These are phyloP conservation scores for Exserohilum turcica DNA, from an alignment of 2,329 filamentous ascomycete genomes.

Conservation along the genomic window DNA sequence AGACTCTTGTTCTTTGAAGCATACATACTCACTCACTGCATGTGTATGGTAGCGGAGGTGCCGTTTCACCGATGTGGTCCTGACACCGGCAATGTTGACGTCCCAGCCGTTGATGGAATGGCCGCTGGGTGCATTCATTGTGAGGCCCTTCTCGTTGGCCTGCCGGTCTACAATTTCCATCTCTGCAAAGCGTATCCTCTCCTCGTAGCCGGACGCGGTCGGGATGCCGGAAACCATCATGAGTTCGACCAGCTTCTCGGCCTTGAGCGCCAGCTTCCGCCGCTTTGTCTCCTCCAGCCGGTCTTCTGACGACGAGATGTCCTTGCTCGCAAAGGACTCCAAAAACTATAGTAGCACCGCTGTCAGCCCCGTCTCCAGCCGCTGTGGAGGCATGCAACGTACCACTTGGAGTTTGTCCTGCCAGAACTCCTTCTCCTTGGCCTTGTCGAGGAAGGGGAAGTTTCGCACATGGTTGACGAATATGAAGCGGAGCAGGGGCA, in stretches of 20 bases:
- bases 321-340: conserved; percentile 95
- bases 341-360: conserved; percentile 68
- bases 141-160: conserved; percentile 86
- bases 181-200: conserved; percentile 94
- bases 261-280: conserved; percentile 87
- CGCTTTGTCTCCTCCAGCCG: conserved; percentile 95
- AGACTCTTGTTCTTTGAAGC: background rate
- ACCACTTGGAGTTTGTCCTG: conserved; percentile 96
- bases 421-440: conserved; percentile 98
- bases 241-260: conserved; percentile 91
- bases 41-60: conserved; percentile 90
- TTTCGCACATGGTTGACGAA: conserved; percentile 98
- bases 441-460: conserved; percentile 96
- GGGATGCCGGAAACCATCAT: conserved; percentile 99
- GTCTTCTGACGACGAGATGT: conserved; percentile 96
- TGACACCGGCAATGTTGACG: conserved; percentile 89
- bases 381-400: conserved; percentile 49
- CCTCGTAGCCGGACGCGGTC: conserved; percentile 95
- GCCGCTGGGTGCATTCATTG: conserved; percentile 86
- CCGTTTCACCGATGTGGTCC: conserved; percentile 78
- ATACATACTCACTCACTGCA: conserved; percentile 64
- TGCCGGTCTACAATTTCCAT: conserved; percentile 94
- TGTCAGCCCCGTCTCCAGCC: conserved; percentile 23
- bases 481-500: conserved; percentile 92
- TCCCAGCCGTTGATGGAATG: conserved; percentile 96